Conservation (phyloP, 495 filamentous ascomycete genomes). For the Aspergillus diversus region DNA sequence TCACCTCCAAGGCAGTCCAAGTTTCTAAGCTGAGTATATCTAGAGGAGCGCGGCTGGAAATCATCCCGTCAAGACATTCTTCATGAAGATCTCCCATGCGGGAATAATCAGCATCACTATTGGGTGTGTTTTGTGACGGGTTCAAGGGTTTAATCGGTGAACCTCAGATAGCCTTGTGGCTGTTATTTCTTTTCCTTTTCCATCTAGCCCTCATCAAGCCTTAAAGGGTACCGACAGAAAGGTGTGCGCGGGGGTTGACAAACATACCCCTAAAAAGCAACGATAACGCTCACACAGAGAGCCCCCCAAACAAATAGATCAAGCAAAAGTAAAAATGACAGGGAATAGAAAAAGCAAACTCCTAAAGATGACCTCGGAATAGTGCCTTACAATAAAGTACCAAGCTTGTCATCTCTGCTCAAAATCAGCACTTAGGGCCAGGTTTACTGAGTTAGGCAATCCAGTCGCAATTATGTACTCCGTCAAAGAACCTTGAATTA, state of each 20-base stretch:
- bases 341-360: neutral
- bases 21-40: no score
- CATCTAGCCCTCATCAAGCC: neutral
- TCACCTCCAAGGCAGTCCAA: no score
- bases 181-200: neutral
- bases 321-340: neutral
- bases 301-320: neutral
- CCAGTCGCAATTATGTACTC: neutral
- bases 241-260: neutral
- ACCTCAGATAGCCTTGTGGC: neutral
- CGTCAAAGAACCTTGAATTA: neutral
- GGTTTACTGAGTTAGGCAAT: no score
- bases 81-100: neutral
- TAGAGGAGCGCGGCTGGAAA: no score
- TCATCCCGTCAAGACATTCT: neutral
- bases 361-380: constrained; percentile 4
- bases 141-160: constrained; percentile 8
- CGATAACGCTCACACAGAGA: neutral
- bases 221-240: no score
- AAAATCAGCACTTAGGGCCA: no score
- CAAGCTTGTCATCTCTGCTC: neutral
- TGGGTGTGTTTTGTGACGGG: constrained; percentile 1
- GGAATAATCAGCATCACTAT: neutral
- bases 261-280: constrained; percentile 6
- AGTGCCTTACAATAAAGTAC: neutral